Evolutionary conservation across 139 green algal species (phyloP).

Genomic region (Chlamydomonas sp.): DNA sequence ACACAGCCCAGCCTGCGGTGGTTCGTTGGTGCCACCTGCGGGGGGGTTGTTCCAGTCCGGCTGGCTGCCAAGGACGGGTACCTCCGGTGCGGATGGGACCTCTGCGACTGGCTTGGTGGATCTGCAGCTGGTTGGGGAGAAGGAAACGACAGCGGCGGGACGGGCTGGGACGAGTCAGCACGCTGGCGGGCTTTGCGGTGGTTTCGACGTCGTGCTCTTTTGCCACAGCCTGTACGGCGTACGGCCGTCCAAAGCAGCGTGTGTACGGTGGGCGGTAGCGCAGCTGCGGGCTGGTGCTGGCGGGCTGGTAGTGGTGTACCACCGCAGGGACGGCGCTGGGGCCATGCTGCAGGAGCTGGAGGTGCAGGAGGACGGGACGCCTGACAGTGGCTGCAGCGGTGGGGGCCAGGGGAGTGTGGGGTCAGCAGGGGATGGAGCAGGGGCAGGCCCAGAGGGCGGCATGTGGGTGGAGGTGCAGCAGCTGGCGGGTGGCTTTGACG

Average conservation of each 20-base stretch:
- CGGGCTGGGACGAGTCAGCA: too few relatives aligned
- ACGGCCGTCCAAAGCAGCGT: background rate
- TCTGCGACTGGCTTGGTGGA: too few relatives aligned
- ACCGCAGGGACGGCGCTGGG: background rate
- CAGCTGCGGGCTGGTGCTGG: background rate
- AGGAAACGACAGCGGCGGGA: too few relatives aligned
- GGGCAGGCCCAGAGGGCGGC: background rate
- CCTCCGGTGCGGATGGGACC: too few relatives aligned
- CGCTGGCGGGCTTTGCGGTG: background rate
- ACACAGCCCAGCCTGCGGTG: too few relatives aligned
- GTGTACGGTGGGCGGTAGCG: background rate
- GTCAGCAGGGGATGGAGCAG: background rate
- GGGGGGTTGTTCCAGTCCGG: too few relatives aligned
- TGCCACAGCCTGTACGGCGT: slow-evolving; percentile 6
- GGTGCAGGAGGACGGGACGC: background rate
- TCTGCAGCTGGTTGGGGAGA: too few relatives aligned
- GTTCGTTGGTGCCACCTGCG: too few relatives aligned
- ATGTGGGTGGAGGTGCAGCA: background rate
- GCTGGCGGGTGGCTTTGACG: background rate
- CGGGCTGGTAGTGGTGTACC: background rate
- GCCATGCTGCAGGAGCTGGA: background rate
- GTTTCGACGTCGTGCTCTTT: background rate
- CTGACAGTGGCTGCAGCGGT: background rate
- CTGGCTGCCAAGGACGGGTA: too few relatives aligned
- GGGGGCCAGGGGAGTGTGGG: background rate